Percentiles rank a stretch among this genome's conserved stretches.
Evolutionary conservation across 257 asterid genomes (phyloP).

Genomic region (Petrea volubilis): DNA sequence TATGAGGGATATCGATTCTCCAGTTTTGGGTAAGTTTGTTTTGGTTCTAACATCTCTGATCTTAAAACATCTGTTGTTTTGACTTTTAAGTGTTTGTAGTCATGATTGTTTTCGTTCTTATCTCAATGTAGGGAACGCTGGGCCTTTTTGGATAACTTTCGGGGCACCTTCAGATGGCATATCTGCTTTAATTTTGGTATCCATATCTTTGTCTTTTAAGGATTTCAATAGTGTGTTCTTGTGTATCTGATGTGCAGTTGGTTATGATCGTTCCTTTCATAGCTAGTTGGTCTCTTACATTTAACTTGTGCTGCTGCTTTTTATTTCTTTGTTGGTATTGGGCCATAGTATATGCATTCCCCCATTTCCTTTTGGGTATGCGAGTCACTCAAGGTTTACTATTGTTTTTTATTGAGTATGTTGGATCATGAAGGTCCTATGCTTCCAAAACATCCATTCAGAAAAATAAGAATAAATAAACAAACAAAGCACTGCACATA

Average conservation of each 20-base stretch:
- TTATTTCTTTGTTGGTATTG: neutral
- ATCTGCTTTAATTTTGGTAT: slow-evolving; percentile 97
- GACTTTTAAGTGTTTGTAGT: slow-evolving; percentile 1
- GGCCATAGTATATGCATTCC: neutral
- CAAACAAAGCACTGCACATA: neutral
- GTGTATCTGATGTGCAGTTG: slow-evolving; percentile 9
- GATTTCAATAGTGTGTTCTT: neutral
- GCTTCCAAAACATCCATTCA: neutral
- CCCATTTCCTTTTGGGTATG: slow-evolving; percentile 1
- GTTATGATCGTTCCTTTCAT: slow-evolving; percentile 1
- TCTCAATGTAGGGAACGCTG: slow-evolving; percentile 53
- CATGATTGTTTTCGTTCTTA: slow-evolving; percentile 19
- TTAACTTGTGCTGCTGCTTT: slow-evolving; percentile 17
- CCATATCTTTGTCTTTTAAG: slow-evolving; percentile 20
- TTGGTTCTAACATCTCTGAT: slow-evolving; percentile 9
- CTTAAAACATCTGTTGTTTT: slow-evolving; percentile 8
- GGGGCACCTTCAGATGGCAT: slow-evolving; percentile 98
- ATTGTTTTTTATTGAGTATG: neutral
- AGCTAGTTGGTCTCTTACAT: slow-evolving; percentile 3
- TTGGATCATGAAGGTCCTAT: neutral
- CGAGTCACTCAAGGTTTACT: neutral
- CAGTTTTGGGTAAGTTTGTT: slow-evolving; percentile 64
- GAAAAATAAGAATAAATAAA: neutral
- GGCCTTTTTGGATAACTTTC: slow-evolving; percentile 77
- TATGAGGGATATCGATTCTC: slow-evolving; percentile 85